Percentiles rank a stretch among this genome's conserved stretches.
Evolutionary conservation across 768 basidiomycete species (phyloP).

Genomic region (Holtermanniella nyarrowii): DNA sequence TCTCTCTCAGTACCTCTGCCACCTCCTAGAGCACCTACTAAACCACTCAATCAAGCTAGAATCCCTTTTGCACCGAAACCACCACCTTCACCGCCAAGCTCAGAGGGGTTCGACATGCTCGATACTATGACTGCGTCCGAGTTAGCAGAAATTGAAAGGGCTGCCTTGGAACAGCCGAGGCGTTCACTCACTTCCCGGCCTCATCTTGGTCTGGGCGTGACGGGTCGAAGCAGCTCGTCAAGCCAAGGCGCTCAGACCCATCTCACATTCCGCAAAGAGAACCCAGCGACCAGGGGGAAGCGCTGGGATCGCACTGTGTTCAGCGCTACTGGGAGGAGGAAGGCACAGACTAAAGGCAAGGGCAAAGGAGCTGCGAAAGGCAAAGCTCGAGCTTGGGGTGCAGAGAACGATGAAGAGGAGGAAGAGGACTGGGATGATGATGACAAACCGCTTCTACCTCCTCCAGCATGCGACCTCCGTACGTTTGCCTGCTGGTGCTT

Average conservation of each 20-base stretch:
- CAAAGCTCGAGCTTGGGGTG: constrained; percentile 28
- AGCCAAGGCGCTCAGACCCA: constrained; percentile 24
- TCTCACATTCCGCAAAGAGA: constrained; percentile 29
- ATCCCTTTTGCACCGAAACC: constrained; percentile 2
- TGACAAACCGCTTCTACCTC: constrained; percentile 55
- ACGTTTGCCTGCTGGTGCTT: constrained; percentile 33
- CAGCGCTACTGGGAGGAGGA: constrained; percentile 59
- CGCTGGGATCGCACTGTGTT: constrained; percentile 84
- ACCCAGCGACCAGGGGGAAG: constrained; percentile 47
- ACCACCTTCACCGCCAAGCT: background rate
- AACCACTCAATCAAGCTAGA: background rate
- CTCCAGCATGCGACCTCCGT: constrained; percentile 59
- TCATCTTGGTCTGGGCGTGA: constrained; percentile 5
- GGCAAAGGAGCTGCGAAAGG: constrained; percentile 49
- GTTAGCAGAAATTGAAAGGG: background rate
- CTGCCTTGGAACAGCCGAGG: background rate
- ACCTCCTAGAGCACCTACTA: background rate
- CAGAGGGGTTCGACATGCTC: background rate
- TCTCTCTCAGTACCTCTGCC: background rate
- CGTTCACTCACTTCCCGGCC: constrained; percentile 11
- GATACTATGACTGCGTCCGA: constrained; percentile 1
- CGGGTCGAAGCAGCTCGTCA: constrained; percentile 2
- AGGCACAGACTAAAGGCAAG: constrained; percentile 47
- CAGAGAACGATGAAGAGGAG: constrained; percentile 50
- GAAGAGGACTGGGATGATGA: constrained; percentile 21